phyloP scores from a whole-genome alignment of 2,329 filamentous ascomycete genomes.

The Rachicladosporium sp. region DNA sequence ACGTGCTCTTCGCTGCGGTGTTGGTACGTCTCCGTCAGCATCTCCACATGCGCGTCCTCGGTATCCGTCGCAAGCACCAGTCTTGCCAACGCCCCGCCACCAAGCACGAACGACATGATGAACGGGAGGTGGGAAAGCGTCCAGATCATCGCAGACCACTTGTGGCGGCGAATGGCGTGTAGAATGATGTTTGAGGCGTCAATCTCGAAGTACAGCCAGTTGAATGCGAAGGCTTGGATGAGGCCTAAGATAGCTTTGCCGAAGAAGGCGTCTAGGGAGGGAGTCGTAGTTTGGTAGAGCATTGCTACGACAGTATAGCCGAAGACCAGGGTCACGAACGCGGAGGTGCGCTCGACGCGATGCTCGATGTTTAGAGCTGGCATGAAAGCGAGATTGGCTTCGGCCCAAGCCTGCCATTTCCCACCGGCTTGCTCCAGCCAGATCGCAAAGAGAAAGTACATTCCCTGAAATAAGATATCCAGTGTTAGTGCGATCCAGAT shows the following conservation, averaged over 20 bases:
- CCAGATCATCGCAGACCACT: conserved; percentile 38
- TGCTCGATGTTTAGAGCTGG: conserved; percentile 53
- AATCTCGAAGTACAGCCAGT: conserved; percentile 34
- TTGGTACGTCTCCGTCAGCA: conserved; percentile 40
- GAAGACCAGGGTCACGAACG: conserved; percentile 53
- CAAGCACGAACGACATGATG: conserved; percentile 50
- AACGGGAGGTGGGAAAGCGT: conserved; percentile 47
- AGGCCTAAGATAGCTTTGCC: conserved; percentile 43
- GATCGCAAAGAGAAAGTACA: conserved; percentile 29
- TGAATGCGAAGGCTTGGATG: conserved; percentile 23
- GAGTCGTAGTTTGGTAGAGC: conserved; percentile 44
- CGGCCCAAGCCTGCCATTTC: conserved; percentile 12
- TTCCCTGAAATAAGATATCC: conserved; percentile 39
- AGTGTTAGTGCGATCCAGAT: conserved; percentile 45
- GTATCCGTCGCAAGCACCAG: conserved; percentile 49
- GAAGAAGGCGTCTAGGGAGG: conserved; percentile 45
- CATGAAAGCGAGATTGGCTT: conserved; percentile 43
- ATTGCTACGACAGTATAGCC: conserved; percentile 52
- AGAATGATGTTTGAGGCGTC: conserved; percentile 44
- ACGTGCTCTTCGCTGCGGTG: conserved; percentile 39
- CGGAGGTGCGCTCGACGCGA: conserved; percentile 50
- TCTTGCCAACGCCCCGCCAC: conserved; percentile 44
- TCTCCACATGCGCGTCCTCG: conserved; percentile 33
- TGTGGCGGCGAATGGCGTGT: conserved; percentile 47
- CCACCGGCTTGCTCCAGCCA: conserved; percentile 11